phyloP scores from a whole-genome alignment of 768 basidiomycete species.

The Leccinum uliginosum region DNA sequence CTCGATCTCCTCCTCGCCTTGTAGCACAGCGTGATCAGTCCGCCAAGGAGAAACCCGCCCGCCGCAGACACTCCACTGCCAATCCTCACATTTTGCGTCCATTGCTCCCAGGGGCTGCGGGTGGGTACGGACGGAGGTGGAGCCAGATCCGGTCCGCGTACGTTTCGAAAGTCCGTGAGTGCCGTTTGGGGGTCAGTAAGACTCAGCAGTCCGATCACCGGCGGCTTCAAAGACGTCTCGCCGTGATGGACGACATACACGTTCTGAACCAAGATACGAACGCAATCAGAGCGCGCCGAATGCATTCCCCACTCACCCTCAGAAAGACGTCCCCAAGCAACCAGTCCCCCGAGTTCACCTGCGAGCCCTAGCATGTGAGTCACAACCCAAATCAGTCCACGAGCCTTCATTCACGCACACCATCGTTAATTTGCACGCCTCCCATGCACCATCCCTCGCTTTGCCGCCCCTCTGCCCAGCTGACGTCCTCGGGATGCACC shows the following conservation, averaged over 20 bases:
- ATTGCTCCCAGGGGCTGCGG: slow-evolving; percentile 6
- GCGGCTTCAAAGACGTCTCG: slow-evolving; percentile 35
- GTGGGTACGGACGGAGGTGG: slow-evolving; percentile 18
- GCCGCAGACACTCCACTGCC: slow-evolving; percentile 24
- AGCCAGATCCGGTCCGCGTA: slow-evolving; percentile 41
- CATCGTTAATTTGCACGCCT: slow-evolving; percentile 52
- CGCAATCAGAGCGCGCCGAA: slow-evolving; percentile 1
- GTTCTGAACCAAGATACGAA: slow-evolving; percentile 35
- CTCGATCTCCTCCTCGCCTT: slow-evolving; percentile 6
- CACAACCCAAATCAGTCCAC: background rate
- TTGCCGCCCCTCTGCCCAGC: slow-evolving; percentile 41
- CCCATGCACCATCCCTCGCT: slow-evolving; percentile 51
- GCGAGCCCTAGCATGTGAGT: slow-evolving; percentile 3
- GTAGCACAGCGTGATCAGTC: slow-evolving; percentile 20
- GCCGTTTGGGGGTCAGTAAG: slow-evolving; percentile 38
- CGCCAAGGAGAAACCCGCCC: slow-evolving; percentile 37
- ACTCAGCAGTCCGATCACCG: slow-evolving; percentile 43
- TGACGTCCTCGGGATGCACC: slow-evolving; percentile 50
- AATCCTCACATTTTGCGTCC: slow-evolving; percentile 15
- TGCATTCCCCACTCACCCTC: slow-evolving; percentile 33
- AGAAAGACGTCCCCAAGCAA: slow-evolving; percentile 57
- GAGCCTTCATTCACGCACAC: slow-evolving; percentile 28
- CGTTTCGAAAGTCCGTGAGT: slow-evolving; percentile 35
- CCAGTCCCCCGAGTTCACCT: slow-evolving; percentile 59
- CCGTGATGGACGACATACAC: slow-evolving; percentile 49